Conservation (phyloP, 1,139 yeast species). For the Suhomyces chickasaworum region DNA sequence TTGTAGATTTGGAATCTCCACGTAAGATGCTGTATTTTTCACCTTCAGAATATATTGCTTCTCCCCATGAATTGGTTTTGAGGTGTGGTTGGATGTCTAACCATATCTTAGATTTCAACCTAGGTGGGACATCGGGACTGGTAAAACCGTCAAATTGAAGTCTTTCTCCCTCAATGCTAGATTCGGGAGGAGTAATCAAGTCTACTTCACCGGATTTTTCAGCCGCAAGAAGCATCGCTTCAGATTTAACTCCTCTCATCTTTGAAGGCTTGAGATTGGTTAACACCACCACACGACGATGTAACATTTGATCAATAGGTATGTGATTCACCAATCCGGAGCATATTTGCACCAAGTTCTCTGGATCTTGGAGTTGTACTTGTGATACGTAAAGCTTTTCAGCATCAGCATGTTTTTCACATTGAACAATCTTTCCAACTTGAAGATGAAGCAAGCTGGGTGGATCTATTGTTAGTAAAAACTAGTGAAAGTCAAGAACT, state of each 20-base stretch:
- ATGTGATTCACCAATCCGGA: conserved; percentile 67
- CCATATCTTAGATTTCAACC: conserved; percentile 40
- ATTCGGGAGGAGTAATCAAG: conserved; percentile 28
- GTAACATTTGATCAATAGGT: conserved; percentile 80
- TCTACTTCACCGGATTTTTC: conserved; percentile 23
- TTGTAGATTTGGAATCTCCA: conserved; percentile 5
- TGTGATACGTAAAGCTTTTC: conserved; percentile 56
- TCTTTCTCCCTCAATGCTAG: conserved; percentile 29
- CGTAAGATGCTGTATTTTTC: conserved; percentile 14
- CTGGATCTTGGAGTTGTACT: conserved; percentile 28
- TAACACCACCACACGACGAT: conserved; percentile 77
- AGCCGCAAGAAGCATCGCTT: conserved; percentile 64
- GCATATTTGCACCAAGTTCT: conserved; percentile 46
- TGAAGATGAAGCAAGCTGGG: conserved; percentile 33
- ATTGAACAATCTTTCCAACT: conserved; percentile 49
- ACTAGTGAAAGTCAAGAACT: not conserved
- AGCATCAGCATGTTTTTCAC: conserved; percentile 52
- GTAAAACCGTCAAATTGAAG: conserved; percentile 30
- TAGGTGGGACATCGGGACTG: conserved; percentile 23
- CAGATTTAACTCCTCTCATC: conserved; percentile 81
- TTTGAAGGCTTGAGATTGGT: conserved; percentile 89
- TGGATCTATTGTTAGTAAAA: conserved; percentile 18
- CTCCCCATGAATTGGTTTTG: conserved; percentile 29
- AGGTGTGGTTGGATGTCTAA: conserved; percentile 30
- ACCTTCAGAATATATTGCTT: conserved; percentile 23